A percentile compares a stretch with the other conserved stretches of the same genome.
These are phyloP conservation scores for Talaromyces nanjingensis DNA, from an alignment of 495 filamentous ascomycete species.

Conservation along the genomic window DNA sequence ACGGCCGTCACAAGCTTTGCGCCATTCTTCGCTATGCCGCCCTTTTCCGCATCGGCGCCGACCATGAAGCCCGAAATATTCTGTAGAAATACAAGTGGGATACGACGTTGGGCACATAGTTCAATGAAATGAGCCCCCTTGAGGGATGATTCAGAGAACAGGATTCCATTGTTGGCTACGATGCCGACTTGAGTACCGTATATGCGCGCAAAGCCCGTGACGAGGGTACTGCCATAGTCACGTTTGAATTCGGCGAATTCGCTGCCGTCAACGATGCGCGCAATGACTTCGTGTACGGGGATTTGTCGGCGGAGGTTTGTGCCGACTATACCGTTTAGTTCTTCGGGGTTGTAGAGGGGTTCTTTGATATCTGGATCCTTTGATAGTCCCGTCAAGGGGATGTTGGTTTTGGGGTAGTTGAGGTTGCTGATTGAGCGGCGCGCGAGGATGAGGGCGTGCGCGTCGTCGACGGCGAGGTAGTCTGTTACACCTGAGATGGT, in stretches of 20 bases:
- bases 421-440: slow-evolving; percentile 79
- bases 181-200: slow-evolving; percentile 91
- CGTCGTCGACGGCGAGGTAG: slow-evolving; percentile 91
- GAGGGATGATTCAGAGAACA: slow-evolving; percentile 85
- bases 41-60: slow-evolving; percentile 82
- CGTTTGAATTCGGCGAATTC: slow-evolving; percentile 93
- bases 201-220: slow-evolving; percentile 89
- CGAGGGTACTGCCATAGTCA: slow-evolving; percentile 81
- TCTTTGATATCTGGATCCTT: slow-evolving; percentile 42
- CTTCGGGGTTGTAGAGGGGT: slow-evolving; percentile 73
- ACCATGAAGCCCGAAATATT: slow-evolving; percentile 99
- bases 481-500: slow-evolving; percentile 92
- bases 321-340: slow-evolving; percentile 81
- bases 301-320: slow-evolving; percentile 82
- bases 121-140: slow-evolving; percentile 99
- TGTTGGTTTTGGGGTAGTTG: slow-evolving; percentile 59
- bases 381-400: slow-evolving; percentile 17
- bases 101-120: slow-evolving; percentile 83
- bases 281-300: slow-evolving; percentile 84
- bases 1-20: slow-evolving; percentile 96
- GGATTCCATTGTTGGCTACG: slow-evolving; percentile 92
- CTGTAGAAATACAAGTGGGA: slow-evolving; percentile 89
- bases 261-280: slow-evolving; percentile 86
- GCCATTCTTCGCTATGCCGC: slow-evolving; percentile 96
- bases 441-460: slow-evolving; percentile 84